Evolutionary conservation across 2,329 filamentous ascomycete species (phyloP).

Genomic region (Alternaria incomplexa): DNA sequence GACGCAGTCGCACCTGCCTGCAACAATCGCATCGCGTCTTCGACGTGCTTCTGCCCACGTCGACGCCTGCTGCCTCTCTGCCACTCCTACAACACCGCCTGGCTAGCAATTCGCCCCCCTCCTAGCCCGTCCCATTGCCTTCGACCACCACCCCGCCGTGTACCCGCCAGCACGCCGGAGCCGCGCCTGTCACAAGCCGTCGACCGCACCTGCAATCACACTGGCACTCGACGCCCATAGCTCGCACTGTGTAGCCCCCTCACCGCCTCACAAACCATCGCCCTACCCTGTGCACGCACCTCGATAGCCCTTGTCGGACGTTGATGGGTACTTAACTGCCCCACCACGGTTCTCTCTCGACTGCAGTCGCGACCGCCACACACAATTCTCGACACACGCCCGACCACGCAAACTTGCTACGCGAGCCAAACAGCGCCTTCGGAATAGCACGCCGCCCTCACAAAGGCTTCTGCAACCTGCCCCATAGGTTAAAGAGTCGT

Average conservation of each 20-base stretch:
- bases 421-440: not conserved
- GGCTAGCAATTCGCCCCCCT: conserved; percentile 1
- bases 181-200: conserved; percentile 3
- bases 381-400: conserved; percentile 3
- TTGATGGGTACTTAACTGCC: conserved; percentile 29
- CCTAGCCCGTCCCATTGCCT: not conserved
- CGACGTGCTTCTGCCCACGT: conserved; percentile 28
- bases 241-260: conserved; percentile 6
- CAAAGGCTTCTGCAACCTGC: not conserved
- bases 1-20: conserved; percentile 33
- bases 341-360: conserved; percentile 26
- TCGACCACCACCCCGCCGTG: not conserved
- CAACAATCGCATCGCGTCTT: conserved; percentile 32
- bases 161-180: conserved; percentile 1
- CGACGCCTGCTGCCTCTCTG: conserved; percentile 15
- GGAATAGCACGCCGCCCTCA: not conserved
- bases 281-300: not conserved
- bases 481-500: not conserved
- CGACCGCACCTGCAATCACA: not conserved
- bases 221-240: not conserved
- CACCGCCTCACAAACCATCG: not conserved
- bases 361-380: conserved; percentile 20
- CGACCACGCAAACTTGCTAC: not conserved
- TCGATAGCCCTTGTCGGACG: not conserved
- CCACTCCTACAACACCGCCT: not conserved